Base-by-base conservation (phyloP, 2,329 filamentous ascomycete species). In the Scedosporium apiospermum region DNA sequence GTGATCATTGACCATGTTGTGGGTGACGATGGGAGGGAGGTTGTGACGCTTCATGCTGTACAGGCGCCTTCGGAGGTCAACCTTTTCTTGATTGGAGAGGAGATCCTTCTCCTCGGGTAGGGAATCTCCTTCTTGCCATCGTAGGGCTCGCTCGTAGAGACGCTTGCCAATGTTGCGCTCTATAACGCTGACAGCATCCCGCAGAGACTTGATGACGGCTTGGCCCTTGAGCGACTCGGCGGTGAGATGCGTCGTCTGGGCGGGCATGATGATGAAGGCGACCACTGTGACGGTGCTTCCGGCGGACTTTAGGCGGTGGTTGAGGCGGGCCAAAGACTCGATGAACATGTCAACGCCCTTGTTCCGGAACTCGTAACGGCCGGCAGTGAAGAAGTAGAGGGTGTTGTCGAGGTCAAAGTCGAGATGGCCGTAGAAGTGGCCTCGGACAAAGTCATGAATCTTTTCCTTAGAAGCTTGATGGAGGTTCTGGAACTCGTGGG, bases 301-400 rank as follows among this genome's bases (percentile, higher is more conserved):
- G 58, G 91, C 91, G 6, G 78, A 77, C 83, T 98, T 98, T 71
- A 99, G 85, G 46, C 89, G 86, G 79, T 98, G 93, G 77, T 99
- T 99, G 70, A 99, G 79, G 51, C 95, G 90, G 34, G 95, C 95
- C 66, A 99, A 80, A 3, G 93, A 95, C 77, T 99, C 95, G 68
- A 99, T 96, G 76, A 98, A 99, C 95, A 99, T 99, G 76, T 99
- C 95, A 9, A 97, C 93, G 71, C 95, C 95, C 78, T 99, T 99
- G 73, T 99, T 99, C 67, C 95, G 83, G 82, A 93, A 99, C 76
- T 99, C 95, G 72, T 99, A 99, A 66, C 95, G 89, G 64, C 95
- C 95, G 6, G 95, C 90, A 3, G 93, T 99, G 80, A 99, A 99
- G 77, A 98, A 89, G 78, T 97, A 99, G 44, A 99, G 84, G 0